Evolutionary conservation across 1,139 yeast genomes (phyloP).

Genomic region (Scheffersomyces quercinus): DNA sequence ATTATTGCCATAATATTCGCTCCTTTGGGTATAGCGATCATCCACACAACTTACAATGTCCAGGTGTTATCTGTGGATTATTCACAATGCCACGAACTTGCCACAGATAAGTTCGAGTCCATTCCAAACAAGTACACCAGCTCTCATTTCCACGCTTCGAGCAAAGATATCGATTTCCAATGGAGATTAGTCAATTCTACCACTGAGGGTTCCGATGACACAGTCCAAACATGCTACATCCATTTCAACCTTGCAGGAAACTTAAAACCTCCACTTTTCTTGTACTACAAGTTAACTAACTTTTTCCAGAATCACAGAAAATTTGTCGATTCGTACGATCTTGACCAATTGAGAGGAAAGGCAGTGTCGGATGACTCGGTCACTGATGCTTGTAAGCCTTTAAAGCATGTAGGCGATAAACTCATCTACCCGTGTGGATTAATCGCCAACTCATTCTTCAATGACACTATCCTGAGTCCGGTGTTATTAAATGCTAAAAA

Average conservation of each 20-base stretch:
- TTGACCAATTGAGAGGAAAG: conserved; percentile 61
- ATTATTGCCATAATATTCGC: conserved; percentile 66
- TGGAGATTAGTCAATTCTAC: conserved; percentile 52
- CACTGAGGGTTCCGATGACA: conserved; percentile 29
- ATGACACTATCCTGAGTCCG: conserved; percentile 61
- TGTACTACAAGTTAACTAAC: conserved; percentile 71
- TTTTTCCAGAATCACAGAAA: conserved; percentile 79
- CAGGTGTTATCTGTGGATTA: conserved; percentile 61
- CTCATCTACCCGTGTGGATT: conserved; percentile 73
- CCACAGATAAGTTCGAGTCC: conserved; percentile 32
- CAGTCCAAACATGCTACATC: conserved; percentile 48
- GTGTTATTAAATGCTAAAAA: conserved; percentile 43
- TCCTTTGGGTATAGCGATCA: conserved; percentile 71
- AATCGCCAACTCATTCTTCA: conserved; percentile 74
- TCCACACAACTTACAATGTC: conserved; percentile 59
- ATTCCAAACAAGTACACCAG: conserved; percentile 55
- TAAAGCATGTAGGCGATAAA: conserved; percentile 38
- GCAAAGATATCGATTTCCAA: conserved; percentile 44
- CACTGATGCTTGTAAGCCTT: conserved; percentile 59
- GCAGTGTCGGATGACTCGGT: conserved; percentile 52
- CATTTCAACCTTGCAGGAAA: conserved; percentile 62
- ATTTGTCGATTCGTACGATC: conserved; percentile 70
- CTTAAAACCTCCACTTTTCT: conserved; percentile 58
- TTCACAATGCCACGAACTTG: conserved; percentile 51
- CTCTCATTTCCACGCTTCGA: conserved; percentile 54